These are phyloP conservation scores for Corynascus novoguineensis DNA, from an alignment of 495 filamentous ascomycete genomes.

Conservation along the genomic window DNA sequence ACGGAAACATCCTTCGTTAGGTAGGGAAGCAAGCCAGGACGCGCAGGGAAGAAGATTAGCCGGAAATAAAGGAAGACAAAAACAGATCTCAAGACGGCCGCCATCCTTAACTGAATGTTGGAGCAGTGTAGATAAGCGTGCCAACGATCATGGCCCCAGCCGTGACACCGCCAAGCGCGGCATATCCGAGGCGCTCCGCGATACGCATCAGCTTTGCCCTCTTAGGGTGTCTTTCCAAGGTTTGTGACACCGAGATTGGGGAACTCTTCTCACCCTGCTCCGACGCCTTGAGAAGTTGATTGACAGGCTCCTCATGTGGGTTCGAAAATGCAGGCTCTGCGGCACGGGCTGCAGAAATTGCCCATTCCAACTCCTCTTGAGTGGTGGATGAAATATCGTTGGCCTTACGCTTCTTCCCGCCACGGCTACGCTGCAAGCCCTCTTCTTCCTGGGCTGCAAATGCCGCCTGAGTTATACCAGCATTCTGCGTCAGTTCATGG, in stretches of 20 bases:
- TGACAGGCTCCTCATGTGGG: neutral
- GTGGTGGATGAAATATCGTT: constrained; percentile 32
- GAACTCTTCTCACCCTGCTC: neutral
- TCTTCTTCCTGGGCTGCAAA: no score
- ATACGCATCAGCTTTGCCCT: constrained; percentile 29
- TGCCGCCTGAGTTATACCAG: no score
- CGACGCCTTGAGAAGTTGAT: neutral
- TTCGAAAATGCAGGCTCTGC: neutral
- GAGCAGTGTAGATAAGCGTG: constrained; percentile 39
- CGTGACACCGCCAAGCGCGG: constrained; percentile 37
- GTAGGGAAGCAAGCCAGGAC: neutral
- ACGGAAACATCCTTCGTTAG: neutral
- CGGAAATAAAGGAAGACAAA: neutral
- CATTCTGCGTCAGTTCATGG: no score
- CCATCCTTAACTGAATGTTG: constrained; percentile 27
- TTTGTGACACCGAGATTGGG: neutral
- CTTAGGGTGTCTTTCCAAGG: constrained; percentile 26
- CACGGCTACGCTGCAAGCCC: no score
- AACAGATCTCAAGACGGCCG: neutral
- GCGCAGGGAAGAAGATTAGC: neutral
- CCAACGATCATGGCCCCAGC: constrained; percentile 36
- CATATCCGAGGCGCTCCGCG: constrained; percentile 36
- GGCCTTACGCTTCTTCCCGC: constrained; percentile 30
- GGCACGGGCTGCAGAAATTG: neutral
- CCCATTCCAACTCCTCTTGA: constrained; percentile 26